phyloP scores from a whole-genome alignment of 2,329 filamentous ascomycete species.

The Dothiorella sarmentorum region DNA sequence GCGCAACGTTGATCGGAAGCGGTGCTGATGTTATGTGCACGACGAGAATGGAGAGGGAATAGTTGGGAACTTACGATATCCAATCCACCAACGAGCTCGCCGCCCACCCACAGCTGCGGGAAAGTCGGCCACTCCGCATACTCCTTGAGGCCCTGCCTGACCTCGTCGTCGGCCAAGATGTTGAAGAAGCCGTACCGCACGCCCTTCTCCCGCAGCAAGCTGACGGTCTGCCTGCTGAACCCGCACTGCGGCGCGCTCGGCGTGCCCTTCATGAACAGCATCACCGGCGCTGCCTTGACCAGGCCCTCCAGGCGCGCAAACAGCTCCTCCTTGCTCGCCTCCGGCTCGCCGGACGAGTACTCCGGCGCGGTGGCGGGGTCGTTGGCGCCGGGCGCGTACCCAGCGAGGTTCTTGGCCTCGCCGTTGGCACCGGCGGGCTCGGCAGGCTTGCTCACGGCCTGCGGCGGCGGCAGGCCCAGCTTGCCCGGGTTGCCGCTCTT shows the following conservation, averaged over 20 bases:
- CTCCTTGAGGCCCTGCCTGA: slow-evolving; percentile 92
- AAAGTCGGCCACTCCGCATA: slow-evolving; percentile 99
- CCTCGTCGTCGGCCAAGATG: slow-evolving; percentile 95
- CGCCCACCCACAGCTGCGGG: slow-evolving; percentile 88
- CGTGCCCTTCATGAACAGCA: slow-evolving; percentile 99
- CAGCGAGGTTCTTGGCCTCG: slow-evolving; percentile 38
- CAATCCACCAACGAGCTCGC: slow-evolving; percentile 71
- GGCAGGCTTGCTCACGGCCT: slow-evolving; percentile 44
- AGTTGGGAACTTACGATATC: slow-evolving; percentile 9
- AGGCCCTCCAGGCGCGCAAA: slow-evolving; percentile 76
- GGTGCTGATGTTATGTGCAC: not conserved
- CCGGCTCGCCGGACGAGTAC: slow-evolving; percentile 40
- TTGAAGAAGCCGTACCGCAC: slow-evolving; percentile 99
- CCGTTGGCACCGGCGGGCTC: slow-evolving; percentile 35
- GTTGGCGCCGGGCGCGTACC: slow-evolving; percentile 42
- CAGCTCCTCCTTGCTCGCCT: slow-evolving; percentile 72
- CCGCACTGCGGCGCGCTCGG: slow-evolving; percentile 84
- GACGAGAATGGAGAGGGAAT: not conserved
- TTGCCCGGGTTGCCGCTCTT: slow-evolving; percentile 37
- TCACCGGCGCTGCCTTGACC: slow-evolving; percentile 92
- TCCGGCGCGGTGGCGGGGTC: slow-evolving; percentile 49
- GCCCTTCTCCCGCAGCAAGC: slow-evolving; percentile 78
- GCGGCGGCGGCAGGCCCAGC: slow-evolving; percentile 40
- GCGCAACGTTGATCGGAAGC: not conserved
- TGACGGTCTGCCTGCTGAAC: slow-evolving; percentile 87